phyloP scores from a whole-genome alignment of 345 rosid species.

The Melastoma malabathricum region DNA sequence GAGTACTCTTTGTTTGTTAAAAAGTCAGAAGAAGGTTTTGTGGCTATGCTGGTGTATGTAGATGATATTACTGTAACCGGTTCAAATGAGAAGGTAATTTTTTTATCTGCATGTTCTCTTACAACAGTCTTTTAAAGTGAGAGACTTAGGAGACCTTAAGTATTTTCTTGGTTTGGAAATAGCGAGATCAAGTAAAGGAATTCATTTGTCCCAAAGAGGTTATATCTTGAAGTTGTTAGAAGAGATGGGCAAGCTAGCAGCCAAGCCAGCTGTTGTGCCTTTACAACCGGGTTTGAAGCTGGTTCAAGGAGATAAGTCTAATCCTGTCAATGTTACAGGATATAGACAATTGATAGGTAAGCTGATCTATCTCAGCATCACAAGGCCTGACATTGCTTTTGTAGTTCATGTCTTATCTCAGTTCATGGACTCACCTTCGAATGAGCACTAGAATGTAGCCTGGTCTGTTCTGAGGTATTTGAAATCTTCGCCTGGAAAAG shows the following conservation, averaged over 20 bases:
- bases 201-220: no score
- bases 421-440: background rate
- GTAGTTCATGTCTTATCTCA: background rate
- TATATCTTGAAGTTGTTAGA: no score
- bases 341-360: background rate
- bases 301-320: background rate
- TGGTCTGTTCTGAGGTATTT: background rate
- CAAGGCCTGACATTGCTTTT: background rate
- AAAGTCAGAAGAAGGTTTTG: background rate
- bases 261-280: background rate
- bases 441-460: background rate
- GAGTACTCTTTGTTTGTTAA: background rate
- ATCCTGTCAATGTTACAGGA: background rate
- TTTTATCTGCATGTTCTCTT: background rate
- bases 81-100: background rate
- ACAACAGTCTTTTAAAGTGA: background rate
- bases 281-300: background rate
- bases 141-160: background rate
- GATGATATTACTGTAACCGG: background rate
- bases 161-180: no score
- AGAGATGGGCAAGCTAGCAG: background rate
- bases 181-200: no score
- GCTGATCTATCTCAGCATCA: background rate
- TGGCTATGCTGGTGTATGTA: background rate
- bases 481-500: background rate